These are phyloP conservation scores for Aaosphaeria pasadenensis DNA, from an alignment of 2,329 filamentous ascomycete species.

Conservation along the genomic window DNA sequence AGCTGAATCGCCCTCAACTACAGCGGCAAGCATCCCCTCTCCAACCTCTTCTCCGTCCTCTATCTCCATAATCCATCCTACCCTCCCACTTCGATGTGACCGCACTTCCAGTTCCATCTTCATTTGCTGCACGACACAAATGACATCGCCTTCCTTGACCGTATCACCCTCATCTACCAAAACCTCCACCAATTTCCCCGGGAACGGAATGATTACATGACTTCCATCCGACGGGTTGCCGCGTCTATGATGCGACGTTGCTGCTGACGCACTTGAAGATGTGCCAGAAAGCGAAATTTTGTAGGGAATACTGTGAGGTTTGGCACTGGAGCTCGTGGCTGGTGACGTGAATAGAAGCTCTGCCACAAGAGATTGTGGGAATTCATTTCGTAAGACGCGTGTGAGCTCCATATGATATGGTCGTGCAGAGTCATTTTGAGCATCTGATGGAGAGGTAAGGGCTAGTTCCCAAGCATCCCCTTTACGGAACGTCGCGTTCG, in stretches of 20 bases:
- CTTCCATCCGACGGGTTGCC: slow-evolving; percentile 49
- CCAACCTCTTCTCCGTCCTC: slow-evolving; percentile 56
- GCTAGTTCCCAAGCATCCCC: slow-evolving; percentile 58
- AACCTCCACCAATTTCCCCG: slow-evolving; percentile 59
- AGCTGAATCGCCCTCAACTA: slow-evolving; percentile 39
- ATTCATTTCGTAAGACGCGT: slow-evolving; percentile 58
- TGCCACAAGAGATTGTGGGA: slow-evolving; percentile 54
- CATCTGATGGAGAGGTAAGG: slow-evolving; percentile 36
- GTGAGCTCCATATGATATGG: slow-evolving; percentile 54
- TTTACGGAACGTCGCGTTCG: slow-evolving; percentile 53
- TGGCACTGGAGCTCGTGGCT: slow-evolving; percentile 12
- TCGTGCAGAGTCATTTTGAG: slow-evolving; percentile 2
- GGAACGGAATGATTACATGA: slow-evolving; percentile 57
- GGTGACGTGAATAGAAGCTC: slow-evolving; percentile 50
- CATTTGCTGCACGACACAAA: slow-evolving; percentile 64
- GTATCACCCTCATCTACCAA: slow-evolving; percentile 55
- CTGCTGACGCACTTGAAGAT: slow-evolving; percentile 40
- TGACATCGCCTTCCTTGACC: slow-evolving; percentile 52
- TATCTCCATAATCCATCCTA: slow-evolving; percentile 52
- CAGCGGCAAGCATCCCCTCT: slow-evolving; percentile 53
- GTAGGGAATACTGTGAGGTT: slow-evolving; percentile 38
- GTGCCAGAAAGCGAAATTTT: slow-evolving; percentile 46
- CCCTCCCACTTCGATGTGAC: slow-evolving; percentile 45
- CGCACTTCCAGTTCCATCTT: slow-evolving; percentile 68
- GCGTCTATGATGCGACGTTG: slow-evolving; percentile 43